These are phyloP conservation scores for Westerdykella aurantiaca DNA, from an alignment of 2,329 filamentous ascomycete genomes.

Conservation along the genomic window DNA sequence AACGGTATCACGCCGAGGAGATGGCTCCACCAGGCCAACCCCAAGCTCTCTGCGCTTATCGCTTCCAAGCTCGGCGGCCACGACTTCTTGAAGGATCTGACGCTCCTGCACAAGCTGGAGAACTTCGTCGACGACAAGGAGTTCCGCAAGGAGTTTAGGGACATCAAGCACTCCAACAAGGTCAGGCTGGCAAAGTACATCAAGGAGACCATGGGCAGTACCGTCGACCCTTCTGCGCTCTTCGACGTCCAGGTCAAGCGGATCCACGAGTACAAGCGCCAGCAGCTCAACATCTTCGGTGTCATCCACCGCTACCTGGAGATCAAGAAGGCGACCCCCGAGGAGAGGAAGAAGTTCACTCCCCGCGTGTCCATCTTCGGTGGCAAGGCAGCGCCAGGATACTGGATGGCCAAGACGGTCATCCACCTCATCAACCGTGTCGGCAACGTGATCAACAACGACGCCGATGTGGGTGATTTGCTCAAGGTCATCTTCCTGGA, in stretches of 20 bases:
- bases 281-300: constrained; percentile 98
- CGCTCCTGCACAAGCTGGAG: constrained; percentile 78
- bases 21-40: constrained; percentile 97
- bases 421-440: constrained; percentile 96
- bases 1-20: constrained; percentile 94
- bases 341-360: constrained; percentile 78
- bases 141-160: constrained; percentile 91
- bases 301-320: constrained; percentile 90
- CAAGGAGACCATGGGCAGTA: constrained; percentile 70
- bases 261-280: constrained; percentile 98
- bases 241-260: constrained; percentile 99
- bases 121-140: constrained; percentile 74
- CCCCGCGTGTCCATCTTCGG: constrained; percentile 94
- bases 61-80: constrained; percentile 79
- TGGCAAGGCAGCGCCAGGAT: constrained; percentile 94
- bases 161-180: constrained; percentile 97
- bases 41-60: constrained; percentile 83
- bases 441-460: constrained; percentile 83
- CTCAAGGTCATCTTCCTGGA: constrained; percentile 96
- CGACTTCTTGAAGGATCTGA: constrained; percentile 86
- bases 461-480: constrained; percentile 83
- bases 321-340: constrained; percentile 77
- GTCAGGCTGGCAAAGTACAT: constrained; percentile 87
- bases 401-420: constrained; percentile 99
- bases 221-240: constrained; percentile 78